phyloP scores from a whole-genome alignment of 2,329 filamentous ascomycete species.

The Akanthomyces lecanii region DNA sequence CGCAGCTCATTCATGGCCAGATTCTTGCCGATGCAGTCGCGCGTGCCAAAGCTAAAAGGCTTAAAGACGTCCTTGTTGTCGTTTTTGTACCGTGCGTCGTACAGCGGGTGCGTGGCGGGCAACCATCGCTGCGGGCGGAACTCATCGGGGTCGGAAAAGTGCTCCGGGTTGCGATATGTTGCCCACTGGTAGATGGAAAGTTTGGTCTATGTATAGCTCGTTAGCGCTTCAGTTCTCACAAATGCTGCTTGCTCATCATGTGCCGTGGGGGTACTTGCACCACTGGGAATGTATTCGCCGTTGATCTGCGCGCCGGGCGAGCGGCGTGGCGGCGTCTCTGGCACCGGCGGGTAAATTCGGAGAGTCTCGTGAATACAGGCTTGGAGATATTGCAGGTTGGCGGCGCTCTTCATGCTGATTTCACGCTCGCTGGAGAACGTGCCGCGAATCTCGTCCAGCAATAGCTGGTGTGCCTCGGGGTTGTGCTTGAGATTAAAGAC shows the following conservation, averaged over 20 bases:
- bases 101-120: conserved; percentile 24
- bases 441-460: conserved; percentile 30
- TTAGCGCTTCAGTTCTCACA: background rate
- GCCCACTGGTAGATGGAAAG: conserved; percentile 42
- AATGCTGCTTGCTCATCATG: background rate
- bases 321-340: conserved; percentile 26
- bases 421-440: conserved; percentile 32
- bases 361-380: conserved; percentile 41
- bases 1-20: conserved; percentile 41
- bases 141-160: conserved; percentile 41
- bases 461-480: conserved; percentile 30
- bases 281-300: conserved; percentile 32
- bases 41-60: conserved; percentile 36
- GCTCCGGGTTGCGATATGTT: conserved; percentile 38
- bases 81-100: conserved; percentile 33
- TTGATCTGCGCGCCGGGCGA: conserved; percentile 32
- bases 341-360: conserved; percentile 35
- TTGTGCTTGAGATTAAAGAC: conserved; percentile 30
- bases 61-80: conserved; percentile 37
- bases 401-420: conserved; percentile 34
- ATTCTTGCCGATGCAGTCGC: conserved; percentile 40
- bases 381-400: conserved; percentile 32
- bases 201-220: background rate
- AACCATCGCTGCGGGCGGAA: conserved; percentile 48
- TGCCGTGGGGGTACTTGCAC: conserved; percentile 25